Base-by-base conservation (phyloP, 169 alveolate species). In the Plasmodium chabaudi region DNA sequence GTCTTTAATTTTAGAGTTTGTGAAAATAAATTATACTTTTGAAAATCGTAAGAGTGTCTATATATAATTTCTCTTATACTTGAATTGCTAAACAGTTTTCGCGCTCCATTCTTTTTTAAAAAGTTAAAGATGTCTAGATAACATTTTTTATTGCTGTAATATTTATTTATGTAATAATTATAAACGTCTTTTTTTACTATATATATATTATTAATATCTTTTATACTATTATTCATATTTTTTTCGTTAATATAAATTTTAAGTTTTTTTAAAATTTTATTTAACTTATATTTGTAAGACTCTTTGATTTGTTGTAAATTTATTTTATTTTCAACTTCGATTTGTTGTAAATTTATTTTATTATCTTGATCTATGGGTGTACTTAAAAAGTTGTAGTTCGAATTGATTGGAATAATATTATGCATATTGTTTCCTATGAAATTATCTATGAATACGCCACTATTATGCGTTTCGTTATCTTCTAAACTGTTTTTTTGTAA, bases 1-100 rank as follows among this genome's bases (percentile, higher is more conserved):
- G 63, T 69, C 42, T 69, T 63, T n/a, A 77, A 21, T 67, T 77
- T 77, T 1, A 77, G 2, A 5, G 88, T 77, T 17, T 77, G 88
- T 1, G 88, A 64, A 21, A 49, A 77, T 51, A 77, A 13, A 47
- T 77, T 77, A 64, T 77, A 77, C 51, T 77, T 77, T 25, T 63
- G 51, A 44, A 77, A 77, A 49, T 77, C 88, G 23, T 63, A 77
- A 3, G 88, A 77, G 9, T 77, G 88, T 10, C 88, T 77, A 17
- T 68, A 77, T 1, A 77, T 59, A 21, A 77, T 77, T 56, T 77
- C 88, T 55, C 65, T 77, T 64, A 77, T 47, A 69, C 70, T 64
- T 10, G 88, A 77, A 49, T 77, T 77, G 13, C 72, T 59, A 1
- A 77, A 21, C 13, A 77, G 1, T 12, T 77, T 77, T 46, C 34